Conservation (phyloP, 805 yeast species). For the Yamadazyma laniorum region DNA sequence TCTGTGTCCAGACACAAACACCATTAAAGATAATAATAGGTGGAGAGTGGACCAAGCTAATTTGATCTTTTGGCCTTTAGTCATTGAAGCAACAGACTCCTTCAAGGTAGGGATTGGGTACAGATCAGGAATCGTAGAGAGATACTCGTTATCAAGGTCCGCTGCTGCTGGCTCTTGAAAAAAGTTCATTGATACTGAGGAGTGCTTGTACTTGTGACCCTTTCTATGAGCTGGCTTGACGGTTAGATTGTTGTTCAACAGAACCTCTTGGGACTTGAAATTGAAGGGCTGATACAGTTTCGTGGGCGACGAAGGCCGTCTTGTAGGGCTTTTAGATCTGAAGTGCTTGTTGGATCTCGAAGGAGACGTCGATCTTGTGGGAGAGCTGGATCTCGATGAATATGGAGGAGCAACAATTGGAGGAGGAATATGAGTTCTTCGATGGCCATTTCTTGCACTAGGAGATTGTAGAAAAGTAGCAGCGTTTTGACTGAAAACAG, state of each 20-base stretch:
- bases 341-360: slow-evolving; percentile 27
- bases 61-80: slow-evolving; percentile 54
- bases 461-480: slow-evolving; percentile 1
- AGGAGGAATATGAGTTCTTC: slow-evolving; percentile 14
- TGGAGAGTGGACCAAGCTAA: slow-evolving; percentile 62
- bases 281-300: slow-evolving; percentile 54
- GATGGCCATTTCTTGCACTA: slow-evolving; percentile 1
- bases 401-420: slow-evolving; percentile 16
- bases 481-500: slow-evolving; percentile 1
- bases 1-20: slow-evolving; percentile 60
- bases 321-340: slow-evolving; percentile 30
- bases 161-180: slow-evolving; percentile 83
- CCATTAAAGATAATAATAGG: slow-evolving; percentile 47
- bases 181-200: slow-evolving; percentile 92
- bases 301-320: slow-evolving; percentile 21
- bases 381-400: slow-evolving; percentile 25
- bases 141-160: slow-evolving; percentile 46
- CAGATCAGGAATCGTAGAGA: slow-evolving; percentile 54
- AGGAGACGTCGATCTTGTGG: slow-evolving; percentile 27
- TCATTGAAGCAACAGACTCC: slow-evolving; percentile 64
- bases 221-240: slow-evolving; percentile 70
- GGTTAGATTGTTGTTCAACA: slow-evolving; percentile 28
- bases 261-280: slow-evolving; percentile 53
- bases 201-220: slow-evolving; percentile 94
- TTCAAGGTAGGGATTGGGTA: slow-evolving; percentile 69